Evolutionary conservation across 805 yeast species (phyloP).

Genomic region (Candida argentea): DNA sequence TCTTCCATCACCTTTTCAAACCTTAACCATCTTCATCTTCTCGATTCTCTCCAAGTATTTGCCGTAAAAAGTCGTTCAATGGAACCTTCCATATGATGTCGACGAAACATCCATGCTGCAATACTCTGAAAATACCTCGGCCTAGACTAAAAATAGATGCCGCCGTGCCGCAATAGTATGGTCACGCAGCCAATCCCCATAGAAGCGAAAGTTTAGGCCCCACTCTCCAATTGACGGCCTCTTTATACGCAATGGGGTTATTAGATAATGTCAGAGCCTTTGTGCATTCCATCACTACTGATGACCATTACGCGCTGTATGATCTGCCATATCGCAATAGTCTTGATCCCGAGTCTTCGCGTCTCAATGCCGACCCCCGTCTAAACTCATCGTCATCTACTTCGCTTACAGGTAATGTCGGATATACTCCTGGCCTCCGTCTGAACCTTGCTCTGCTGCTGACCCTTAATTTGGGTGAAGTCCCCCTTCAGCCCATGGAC

Average conservation of each 20-base stretch:
- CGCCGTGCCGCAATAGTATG: too few species aligned
- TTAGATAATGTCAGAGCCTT: slow-evolving; percentile 23
- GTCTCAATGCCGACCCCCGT: slow-evolving; percentile 26
- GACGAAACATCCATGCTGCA: too few species aligned
- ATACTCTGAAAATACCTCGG: too few species aligned
- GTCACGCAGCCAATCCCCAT: too few species aligned
- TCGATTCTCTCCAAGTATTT: too few species aligned
- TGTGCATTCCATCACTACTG: slow-evolving; percentile 42
- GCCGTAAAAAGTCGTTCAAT: too few species aligned
- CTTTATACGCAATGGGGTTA: slow-evolving; percentile 14
- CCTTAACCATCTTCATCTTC: too few species aligned
- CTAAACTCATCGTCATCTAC: slow-evolving; percentile 17
- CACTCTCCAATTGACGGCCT: too few species aligned
- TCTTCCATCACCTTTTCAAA: too few species aligned
- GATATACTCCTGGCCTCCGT: slow-evolving; percentile 33
- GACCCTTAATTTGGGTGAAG: slow-evolving; percentile 20
- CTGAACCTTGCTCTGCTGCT: slow-evolving; percentile 30
- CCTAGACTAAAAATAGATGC: too few species aligned
- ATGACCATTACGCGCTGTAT: slow-evolving; percentile 50
- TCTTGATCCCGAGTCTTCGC: slow-evolving; percentile 16
- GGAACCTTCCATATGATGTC: too few species aligned
- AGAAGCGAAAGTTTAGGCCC: too few species aligned
- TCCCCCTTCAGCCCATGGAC: slow-evolving; percentile 31
- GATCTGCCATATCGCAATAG: slow-evolving; percentile 26
- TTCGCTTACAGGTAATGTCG: slow-evolving; percentile 21